phyloP scores from a whole-genome alignment of 768 basidiomycete species.

The Pisolithus sp. region DNA sequence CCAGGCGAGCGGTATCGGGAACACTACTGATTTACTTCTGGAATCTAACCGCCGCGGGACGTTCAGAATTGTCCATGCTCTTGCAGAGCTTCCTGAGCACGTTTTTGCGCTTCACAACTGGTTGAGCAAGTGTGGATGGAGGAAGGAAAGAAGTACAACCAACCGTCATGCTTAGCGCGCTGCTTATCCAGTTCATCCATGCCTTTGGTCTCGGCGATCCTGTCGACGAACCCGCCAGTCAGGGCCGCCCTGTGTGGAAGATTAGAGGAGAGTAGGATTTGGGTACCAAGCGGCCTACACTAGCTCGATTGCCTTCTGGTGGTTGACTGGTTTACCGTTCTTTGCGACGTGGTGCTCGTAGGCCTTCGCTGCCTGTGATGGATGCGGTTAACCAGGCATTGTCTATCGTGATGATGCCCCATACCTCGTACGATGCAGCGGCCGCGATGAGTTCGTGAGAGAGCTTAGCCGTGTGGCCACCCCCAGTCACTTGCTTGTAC shows the following conservation, averaged over 20 bases:
- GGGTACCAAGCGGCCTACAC: slow-evolving; percentile 13
- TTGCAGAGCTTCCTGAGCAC: slow-evolving; percentile 5
- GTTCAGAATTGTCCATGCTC: slow-evolving; percentile 14
- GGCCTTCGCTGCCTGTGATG: slow-evolving; percentile 23
- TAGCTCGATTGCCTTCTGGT: slow-evolving; percentile 17
- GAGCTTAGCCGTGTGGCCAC: slow-evolving; percentile 14
- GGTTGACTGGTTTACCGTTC: slow-evolving; percentile 18
- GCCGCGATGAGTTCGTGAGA: slow-evolving; percentile 23
- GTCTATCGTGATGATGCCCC: too few species aligned
- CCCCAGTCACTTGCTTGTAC: slow-evolving; percentile 9
- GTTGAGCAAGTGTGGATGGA: slow-evolving; percentile 1
- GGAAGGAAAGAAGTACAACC: not conserved
- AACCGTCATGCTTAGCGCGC: slow-evolving; percentile 17
- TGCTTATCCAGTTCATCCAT: slow-evolving; percentile 16
- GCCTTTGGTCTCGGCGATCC: slow-evolving; percentile 20
- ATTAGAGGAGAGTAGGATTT: not conserved
- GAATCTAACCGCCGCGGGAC: too few species aligned
- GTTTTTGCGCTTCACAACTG: slow-evolving; percentile 9
- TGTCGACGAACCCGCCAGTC: slow-evolving; percentile 21
- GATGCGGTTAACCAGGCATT: not conserved
- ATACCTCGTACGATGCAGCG: slow-evolving; percentile 24
- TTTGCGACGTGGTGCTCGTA: slow-evolving; percentile 18
- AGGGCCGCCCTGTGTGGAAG: slow-evolving; percentile 16
- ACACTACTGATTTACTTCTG: too few species aligned
- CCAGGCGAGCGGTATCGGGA: too few species aligned